These are phyloP conservation scores for Crassisporium funariophilum DNA, from an alignment of 768 basidiomycete genomes.

Conservation along the genomic window DNA sequence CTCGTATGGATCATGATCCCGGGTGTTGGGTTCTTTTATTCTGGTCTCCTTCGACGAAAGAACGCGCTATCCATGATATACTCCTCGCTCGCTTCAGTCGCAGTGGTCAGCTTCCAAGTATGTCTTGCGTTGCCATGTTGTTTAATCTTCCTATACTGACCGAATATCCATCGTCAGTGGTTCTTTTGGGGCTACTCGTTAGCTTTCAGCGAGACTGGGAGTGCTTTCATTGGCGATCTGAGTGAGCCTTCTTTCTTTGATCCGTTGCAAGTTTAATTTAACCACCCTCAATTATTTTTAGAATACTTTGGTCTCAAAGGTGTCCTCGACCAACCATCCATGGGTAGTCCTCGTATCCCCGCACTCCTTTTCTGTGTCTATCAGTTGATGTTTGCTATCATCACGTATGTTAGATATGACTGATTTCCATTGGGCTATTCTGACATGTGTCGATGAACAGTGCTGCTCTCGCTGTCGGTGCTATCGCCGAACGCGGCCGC, in stretches of 20 bases:
- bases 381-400: slow-evolving; percentile 89
- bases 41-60: slow-evolving; percentile 88
- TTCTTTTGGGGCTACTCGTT: slow-evolving; percentile 98
- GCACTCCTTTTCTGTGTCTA: slow-evolving; percentile 79
- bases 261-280: slow-evolving; percentile 2
- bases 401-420: slow-evolving; percentile 82
- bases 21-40: slow-evolving; percentile 87
- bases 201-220: slow-evolving; percentile 80
- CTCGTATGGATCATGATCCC: slow-evolving; percentile 87
- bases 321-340: slow-evolving; percentile 75
- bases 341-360: slow-evolving; percentile 71
- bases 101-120: slow-evolving; percentile 84
- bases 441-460: too few species aligned
- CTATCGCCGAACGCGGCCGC: slow-evolving; percentile 86
- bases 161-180: slow-evolving; percentile 57
- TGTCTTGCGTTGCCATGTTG: slow-evolving; percentile 16
- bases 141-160: not conserved
- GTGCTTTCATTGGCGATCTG: slow-evolving; percentile 83
- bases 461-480: slow-evolving; percentile 88
- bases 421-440: too few species aligned
- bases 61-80: slow-evolving; percentile 93
- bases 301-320: slow-evolving; percentile 83
- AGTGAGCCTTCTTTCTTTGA: slow-evolving; percentile 44
- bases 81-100: slow-evolving; percentile 74
- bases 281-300: slow-evolving; percentile 25